Percentiles rank a stretch among this genome's conserved stretches.
Conservation (phyloP, 2,329 filamentous ascomycete species). For the Ustilaginoidea virens region DNA sequence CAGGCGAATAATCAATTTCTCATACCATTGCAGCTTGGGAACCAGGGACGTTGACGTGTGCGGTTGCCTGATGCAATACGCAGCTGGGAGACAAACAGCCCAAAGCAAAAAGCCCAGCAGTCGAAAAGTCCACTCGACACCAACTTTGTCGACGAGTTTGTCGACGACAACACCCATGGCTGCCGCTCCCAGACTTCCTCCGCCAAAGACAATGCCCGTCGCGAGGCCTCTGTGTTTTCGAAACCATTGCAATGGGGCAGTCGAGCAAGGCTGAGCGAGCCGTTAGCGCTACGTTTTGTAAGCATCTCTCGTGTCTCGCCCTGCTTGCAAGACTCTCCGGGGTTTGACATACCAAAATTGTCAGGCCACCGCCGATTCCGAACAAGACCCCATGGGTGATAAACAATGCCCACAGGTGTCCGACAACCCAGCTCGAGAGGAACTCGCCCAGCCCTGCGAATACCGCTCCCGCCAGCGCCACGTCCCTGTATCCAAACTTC, state of each 20-base stretch:
- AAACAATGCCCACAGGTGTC: conserved; percentile 10
- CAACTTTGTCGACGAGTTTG: conserved; percentile 9
- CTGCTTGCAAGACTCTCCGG: too few relatives aligned
- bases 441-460: conserved; percentile 13
- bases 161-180: conserved; percentile 12
- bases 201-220: conserved; percentile 14
- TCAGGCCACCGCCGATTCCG: conserved; percentile 13
- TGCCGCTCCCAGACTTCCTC: conserved; percentile 12
- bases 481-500: conserved; percentile 9
- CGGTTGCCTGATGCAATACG: conserved; percentile 10
- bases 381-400: conserved; percentile 13
- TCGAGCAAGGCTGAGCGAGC: conserved; percentile 11
- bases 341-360: conserved; percentile 9
- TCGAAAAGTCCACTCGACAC: conserved; percentile 13
- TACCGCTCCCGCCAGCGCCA: conserved; percentile 10
- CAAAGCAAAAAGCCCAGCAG: conserved; percentile 12
- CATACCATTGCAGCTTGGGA: conserved; percentile 11
- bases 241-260: conserved; percentile 12
- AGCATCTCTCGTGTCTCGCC: too few relatives aligned
- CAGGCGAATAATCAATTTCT: too few relatives aligned
- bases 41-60: conserved; percentile 3
- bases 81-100: conserved; percentile 13
- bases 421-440: conserved; percentile 11
- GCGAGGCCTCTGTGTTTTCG: conserved; percentile 12
- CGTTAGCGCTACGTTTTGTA: too few relatives aligned